A percentile compares a stretch with the other conserved stretches of the same genome.
These are phyloP conservation scores for Termitomyces sp. DNA, from an alignment of 768 basidiomycete genomes.

Conservation along the genomic window DNA sequence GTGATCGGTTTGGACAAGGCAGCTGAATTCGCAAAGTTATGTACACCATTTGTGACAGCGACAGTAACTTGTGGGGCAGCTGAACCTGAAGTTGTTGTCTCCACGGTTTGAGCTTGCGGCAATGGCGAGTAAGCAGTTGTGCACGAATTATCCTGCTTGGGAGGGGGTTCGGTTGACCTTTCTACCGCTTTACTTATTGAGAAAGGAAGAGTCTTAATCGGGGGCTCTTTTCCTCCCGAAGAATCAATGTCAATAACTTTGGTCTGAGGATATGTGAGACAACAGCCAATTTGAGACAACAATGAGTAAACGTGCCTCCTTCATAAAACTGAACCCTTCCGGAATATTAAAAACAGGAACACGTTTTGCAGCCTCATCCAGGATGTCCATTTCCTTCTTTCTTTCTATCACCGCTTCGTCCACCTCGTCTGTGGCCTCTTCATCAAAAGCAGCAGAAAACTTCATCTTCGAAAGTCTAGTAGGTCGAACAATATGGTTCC, in stretches of 20 bases:
- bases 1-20: neutral
- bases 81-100: neutral
- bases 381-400: conserved; percentile 35
- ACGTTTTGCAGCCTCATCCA: conserved; percentile 52
- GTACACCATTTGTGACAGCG: neutral
- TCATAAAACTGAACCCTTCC: conserved; percentile 61
- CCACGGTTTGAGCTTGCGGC: neutral
- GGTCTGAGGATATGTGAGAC: conserved; percentile 19
- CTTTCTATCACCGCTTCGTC: conserved; percentile 24
- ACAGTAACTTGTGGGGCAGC: neutral
- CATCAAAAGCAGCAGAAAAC: conserved; percentile 64
- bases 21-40: neutral
- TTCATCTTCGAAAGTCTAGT: conserved; percentile 38
- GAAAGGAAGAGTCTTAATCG: conserved; percentile 58
- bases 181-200: conserved; percentile 41
- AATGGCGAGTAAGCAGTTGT: neutral
- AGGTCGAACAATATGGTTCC: conserved; percentile 60
- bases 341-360: conserved; percentile 56
- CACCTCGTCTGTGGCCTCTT: conserved; percentile 43
- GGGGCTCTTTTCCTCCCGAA: conserved; percentile 55
- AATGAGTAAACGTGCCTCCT: conserved; percentile 36
- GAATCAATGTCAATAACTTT: conserved; percentile 32
- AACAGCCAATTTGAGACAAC: neutral
- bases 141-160: neutral
- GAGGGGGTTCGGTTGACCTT: conserved; percentile 14